A percentile compares a stretch with the other conserved stretches of the same genome.
phyloP scores from a whole-genome alignment of 345 rosid genomes.

The Populus euphratica region DNA sequence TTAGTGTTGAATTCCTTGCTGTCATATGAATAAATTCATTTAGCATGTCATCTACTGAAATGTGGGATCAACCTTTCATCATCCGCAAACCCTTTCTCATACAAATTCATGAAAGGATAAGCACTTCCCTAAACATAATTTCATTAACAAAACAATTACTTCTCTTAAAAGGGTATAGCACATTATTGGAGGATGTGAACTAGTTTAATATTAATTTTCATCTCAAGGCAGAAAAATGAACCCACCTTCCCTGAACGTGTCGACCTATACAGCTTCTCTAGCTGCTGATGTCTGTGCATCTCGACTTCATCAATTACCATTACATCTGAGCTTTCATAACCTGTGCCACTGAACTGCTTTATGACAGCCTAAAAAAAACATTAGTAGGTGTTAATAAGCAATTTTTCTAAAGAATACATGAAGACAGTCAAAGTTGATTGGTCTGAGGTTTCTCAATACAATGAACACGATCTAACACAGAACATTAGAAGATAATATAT shows the following conservation, averaged over 20 bases:
- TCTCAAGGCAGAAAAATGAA: neutral
- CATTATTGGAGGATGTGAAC: neutral
- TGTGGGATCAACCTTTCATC: neutral
- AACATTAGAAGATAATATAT: neutral
- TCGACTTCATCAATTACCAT: conserved; percentile 89
- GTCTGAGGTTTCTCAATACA: neutral
- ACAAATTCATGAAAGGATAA: neutral
- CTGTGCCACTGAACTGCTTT: conserved; percentile 82
- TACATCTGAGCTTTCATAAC: conserved; percentile 84
- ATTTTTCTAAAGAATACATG: neutral
- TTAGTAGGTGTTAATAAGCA: neutral
- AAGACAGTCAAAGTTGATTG: neutral
- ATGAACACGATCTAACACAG: neutral
- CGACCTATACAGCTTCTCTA: conserved; percentile 75
- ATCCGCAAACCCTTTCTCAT: neutral
- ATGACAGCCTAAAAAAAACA: conserved; percentile 68
- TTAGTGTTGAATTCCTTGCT: neutral
- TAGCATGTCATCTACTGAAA: neutral
- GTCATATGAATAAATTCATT: neutral
- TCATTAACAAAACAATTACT: neutral
- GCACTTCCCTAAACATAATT: neutral
- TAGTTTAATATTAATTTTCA: neutral
- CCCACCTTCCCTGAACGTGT: conserved; percentile 81
- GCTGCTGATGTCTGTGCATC: conserved; percentile 91
- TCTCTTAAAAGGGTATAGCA: neutral